Base-by-base conservation (phyloP, 73 alveolate genomes). In the Tetrahymena borealis region DNA sequence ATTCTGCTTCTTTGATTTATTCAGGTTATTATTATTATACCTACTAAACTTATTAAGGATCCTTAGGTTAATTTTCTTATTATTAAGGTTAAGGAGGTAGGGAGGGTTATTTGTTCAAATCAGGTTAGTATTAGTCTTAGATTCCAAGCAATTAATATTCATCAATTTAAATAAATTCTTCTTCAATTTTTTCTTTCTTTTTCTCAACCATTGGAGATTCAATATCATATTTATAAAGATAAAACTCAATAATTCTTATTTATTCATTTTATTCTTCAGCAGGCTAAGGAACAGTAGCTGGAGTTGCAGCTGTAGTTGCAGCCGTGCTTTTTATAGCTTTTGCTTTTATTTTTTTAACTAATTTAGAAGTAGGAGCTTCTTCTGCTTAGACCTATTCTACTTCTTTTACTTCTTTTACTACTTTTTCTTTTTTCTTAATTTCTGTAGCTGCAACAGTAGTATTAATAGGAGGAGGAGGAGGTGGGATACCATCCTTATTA, bases 101-200 rank as follows among this genome's bases (percentile, higher is more conserved):
- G 5, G 85, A 60, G 1, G 85, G 85, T 60, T 60, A 35, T 35
- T 60, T 60, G 28, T 60, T 60, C 28, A 60, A 60, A n/a, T 60
- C 85, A 7, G 10, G 6, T 60, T 60, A n/a, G 38, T 60, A 60
- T 28, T 18, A 60, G 16, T 60, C 85, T 60, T 60, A 20, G 1
- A 60, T 60, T 60, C 85, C 85, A 18, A 60, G 85, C 1, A 60
- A 35, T 16, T 60, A 60, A 9, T 60, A 60, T 60, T 60, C 85
- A 60, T 60, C 85, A 7, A 60, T 60, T 60, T 60, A n/a, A 60
- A 60, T 60, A 13, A 60, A 20, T 20, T 60, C 85, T 16, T 60
- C 85, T 60, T 60, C 33, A 24, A 18, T 16, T 38, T 93, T 92
- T 91, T 95, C 91, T 78, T 93, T 90, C 90, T 95, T 94, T 93